Conservation (phyloP, 2,329 filamentous ascomycete genomes). For the Claviceps maximensis region DNA sequence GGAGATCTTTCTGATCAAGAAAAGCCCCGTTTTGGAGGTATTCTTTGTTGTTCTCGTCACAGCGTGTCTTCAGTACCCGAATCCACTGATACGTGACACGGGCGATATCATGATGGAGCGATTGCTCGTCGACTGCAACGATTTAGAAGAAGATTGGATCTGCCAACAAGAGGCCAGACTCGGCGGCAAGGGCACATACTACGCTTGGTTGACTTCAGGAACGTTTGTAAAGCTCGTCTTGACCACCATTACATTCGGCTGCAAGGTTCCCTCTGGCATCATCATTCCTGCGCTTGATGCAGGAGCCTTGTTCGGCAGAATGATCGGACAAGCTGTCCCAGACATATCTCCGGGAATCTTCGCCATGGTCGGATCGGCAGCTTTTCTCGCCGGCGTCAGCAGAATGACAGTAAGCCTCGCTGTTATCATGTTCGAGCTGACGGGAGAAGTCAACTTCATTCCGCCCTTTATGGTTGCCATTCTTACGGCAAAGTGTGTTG, state of each 20-base stretch:
- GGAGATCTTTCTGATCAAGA: constrained; percentile 36
- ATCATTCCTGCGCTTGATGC: constrained; percentile 47
- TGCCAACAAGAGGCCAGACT: constrained; percentile 33
- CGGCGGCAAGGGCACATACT: constrained; percentile 25
- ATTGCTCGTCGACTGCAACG: constrained; percentile 39
- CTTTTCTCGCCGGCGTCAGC: constrained; percentile 44
- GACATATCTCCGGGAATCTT: constrained; percentile 43
- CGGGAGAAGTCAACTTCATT: constrained; percentile 43
- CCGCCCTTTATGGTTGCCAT: constrained; percentile 47
- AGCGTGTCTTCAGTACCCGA: constrained; percentile 41
- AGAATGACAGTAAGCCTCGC: constrained; percentile 45
- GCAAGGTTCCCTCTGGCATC: constrained; percentile 46
- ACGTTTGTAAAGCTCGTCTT: constrained; percentile 40
- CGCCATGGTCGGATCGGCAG: constrained; percentile 46
- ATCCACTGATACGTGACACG: constrained; percentile 38
- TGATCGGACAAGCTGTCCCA: constrained; percentile 28
- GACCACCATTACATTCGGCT: constrained; percentile 44
- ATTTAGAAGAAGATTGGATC: constrained; percentile 28
- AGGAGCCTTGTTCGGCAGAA: constrained; percentile 43
- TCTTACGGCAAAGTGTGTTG: constrained; percentile 44
- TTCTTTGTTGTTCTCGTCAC: constrained; percentile 39
- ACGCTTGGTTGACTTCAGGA: constrained; percentile 38
- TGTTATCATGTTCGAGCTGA: constrained; percentile 50
- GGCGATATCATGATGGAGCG: constrained; percentile 44
- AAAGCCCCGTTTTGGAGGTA: constrained; percentile 42